These are phyloP conservation scores for Linum tenue DNA, from an alignment of 345 rosid genomes.

Conservation along the genomic window DNA sequence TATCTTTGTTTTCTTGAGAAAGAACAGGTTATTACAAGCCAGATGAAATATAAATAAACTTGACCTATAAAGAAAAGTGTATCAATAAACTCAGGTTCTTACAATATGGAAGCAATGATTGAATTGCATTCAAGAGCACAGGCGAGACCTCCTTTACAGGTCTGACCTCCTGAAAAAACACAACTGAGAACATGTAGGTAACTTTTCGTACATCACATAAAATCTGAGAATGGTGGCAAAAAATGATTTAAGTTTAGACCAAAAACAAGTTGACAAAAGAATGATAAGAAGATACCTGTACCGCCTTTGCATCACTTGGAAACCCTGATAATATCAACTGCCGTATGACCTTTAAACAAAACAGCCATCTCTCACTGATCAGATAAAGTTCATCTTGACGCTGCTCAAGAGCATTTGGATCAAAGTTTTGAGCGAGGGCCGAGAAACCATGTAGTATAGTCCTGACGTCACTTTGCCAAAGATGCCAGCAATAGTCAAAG, in stretches of 20 bases:
- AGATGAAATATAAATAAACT: neutral
- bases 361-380: constrained; percentile 87
- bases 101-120: constrained; percentile 85
- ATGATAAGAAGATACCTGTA: constrained; percentile 48
- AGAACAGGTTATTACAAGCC: neutral
- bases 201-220: constrained; percentile 5
- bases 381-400: constrained; percentile 74
- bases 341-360: constrained; percentile 79
- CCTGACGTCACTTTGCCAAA: constrained; percentile 93
- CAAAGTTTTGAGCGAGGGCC: constrained; percentile 44
- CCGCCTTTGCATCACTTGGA: constrained; percentile 70
- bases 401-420: constrained; percentile 42
- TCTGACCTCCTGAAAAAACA: constrained; percentile 52
- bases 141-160: constrained; percentile 93
- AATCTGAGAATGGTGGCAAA: neutral
- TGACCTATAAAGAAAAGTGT: neutral
- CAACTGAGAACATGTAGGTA: constrained; percentile 7
- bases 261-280: constrained; percentile 1
- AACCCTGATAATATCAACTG: constrained; percentile 78
- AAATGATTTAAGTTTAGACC: neutral
- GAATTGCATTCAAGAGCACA: constrained; percentile 60
- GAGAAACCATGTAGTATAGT: constrained; percentile 69
- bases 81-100: constrained; percentile 22
- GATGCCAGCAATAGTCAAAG: constrained; percentile 80
- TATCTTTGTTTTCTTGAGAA: neutral